Evolutionary conservation across 1,284 basidiomycete species (phyloP).

Genomic region (Austropuccinia psidii): DNA sequence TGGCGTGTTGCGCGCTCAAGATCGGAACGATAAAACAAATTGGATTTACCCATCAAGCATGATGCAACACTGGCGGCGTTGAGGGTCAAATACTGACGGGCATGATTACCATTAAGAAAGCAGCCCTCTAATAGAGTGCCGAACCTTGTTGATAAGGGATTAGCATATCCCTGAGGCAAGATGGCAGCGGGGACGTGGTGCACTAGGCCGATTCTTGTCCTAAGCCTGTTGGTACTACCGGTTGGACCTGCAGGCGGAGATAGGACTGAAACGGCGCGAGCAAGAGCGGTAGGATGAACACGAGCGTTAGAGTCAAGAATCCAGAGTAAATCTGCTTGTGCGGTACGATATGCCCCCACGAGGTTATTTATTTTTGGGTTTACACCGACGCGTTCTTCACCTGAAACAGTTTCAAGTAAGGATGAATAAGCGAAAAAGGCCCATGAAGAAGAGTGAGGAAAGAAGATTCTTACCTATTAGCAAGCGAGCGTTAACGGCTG

Average conservation of each 20-base stretch:
- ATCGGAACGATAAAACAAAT: slow-evolving; percentile 83
- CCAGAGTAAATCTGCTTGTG: slow-evolving; percentile 86
- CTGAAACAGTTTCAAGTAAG: slow-evolving; percentile 40
- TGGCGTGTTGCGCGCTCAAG: slow-evolving; percentile 54
- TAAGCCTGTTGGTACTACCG: background rate
- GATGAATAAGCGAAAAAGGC: background rate
- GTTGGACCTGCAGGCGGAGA: slow-evolving; percentile 29
- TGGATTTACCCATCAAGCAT: slow-evolving; percentile 95
- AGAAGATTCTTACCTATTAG: slow-evolving; percentile 63
- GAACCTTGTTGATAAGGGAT: no score
- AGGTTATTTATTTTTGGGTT: slow-evolving; percentile 99
- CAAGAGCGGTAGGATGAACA: slow-evolving; percentile 69
- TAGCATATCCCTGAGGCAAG: slow-evolving; percentile 50
- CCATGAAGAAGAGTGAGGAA: background rate
- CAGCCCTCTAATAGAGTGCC: slow-evolving; percentile 85
- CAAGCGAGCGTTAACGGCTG: slow-evolving; percentile 61
- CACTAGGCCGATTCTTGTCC: slow-evolving; percentile 63
- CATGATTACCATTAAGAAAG: slow-evolving; percentile 93
- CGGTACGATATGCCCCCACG: slow-evolving; percentile 68
- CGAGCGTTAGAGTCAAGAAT: slow-evolving; percentile 90
- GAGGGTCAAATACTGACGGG: slow-evolving; percentile 98
- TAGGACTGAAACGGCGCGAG: slow-evolving; percentile 73
- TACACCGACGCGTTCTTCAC: slow-evolving; percentile 59
- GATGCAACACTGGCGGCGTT: slow-evolving; percentile 77
- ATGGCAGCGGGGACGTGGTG: slow-evolving; percentile 93